phyloP scores from a whole-genome alignment of 352 stramenopile species.

The Pythium chondricola region DNA sequence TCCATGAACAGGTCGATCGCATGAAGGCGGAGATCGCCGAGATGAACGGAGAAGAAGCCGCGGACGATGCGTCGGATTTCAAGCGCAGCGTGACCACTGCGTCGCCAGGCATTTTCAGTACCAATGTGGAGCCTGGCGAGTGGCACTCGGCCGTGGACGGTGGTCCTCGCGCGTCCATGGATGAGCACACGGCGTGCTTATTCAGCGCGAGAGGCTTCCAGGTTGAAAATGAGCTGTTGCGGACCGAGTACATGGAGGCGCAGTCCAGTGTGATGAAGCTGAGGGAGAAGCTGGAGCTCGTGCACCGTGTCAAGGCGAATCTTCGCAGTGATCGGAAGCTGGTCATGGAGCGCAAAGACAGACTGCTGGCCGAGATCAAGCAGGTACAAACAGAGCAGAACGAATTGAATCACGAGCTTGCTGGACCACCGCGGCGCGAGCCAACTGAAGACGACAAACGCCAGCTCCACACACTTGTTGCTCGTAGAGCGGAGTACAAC shows the following conservation, averaged over 20 bases:
- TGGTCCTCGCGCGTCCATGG: constrained; percentile 34
- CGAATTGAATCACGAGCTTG: constrained; percentile 34
- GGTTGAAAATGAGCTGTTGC: constrained; percentile 41
- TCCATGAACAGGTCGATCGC: constrained; percentile 20
- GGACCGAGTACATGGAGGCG: constrained; percentile 42
- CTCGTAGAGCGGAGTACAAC: constrained; percentile 30
- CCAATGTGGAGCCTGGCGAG: constrained; percentile 35
- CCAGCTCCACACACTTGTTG: constrained; percentile 52
- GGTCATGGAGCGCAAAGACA: constrained; percentile 43
- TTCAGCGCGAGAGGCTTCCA: constrained; percentile 35
- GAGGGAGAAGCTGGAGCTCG: constrained; percentile 47
- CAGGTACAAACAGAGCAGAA: constrained; percentile 42
- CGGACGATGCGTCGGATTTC: constrained; percentile 14
- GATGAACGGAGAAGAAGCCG: constrained; percentile 24
- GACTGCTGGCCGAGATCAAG: constrained; percentile 38
- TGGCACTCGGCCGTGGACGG: constrained; percentile 47
- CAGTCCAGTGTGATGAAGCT: constrained; percentile 44
- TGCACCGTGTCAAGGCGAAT: constrained; percentile 31
- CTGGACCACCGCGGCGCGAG: constrained; percentile 56
- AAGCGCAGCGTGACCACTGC: constrained; percentile 30
- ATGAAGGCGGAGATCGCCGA: constrained; percentile 35
- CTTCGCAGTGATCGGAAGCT: constrained; percentile 35
- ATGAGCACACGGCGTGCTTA: constrained; percentile 46
- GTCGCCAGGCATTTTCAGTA: constrained; percentile 52
- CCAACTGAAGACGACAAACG: constrained; percentile 51